These are phyloP conservation scores for Alternaria solani DNA, from an alignment of 2,329 filamentous ascomycete genomes.

Conservation along the genomic window DNA sequence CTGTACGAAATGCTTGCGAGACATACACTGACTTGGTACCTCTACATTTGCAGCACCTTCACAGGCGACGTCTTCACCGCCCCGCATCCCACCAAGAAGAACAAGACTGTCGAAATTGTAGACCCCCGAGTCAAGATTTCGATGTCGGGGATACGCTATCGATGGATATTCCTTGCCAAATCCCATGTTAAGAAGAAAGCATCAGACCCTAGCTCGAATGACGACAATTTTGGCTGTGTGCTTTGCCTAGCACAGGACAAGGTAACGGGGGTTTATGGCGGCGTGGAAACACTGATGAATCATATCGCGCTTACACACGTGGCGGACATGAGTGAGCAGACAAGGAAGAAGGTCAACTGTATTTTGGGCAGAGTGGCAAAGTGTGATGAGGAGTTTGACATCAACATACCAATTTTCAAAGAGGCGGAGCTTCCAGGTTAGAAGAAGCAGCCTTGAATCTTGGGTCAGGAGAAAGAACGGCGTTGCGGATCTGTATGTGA, in stretches of 20 bases:
- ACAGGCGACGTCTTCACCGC: conserved; percentile 37
- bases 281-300: conserved; percentile 51
- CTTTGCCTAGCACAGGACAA: conserved; percentile 46
- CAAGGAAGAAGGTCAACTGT: conserved; percentile 43
- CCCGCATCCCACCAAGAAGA: conserved; percentile 35
- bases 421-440: conserved; percentile 11
- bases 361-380: conserved; percentile 48
- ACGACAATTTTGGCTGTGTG: conserved; percentile 48
- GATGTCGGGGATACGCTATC: conserved; percentile 45
- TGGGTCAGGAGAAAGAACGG: background rate
- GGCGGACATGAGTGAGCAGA: conserved; percentile 37
- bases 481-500: background rate
- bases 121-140: conserved; percentile 39
- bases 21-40: background rate
- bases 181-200: conserved; percentile 37
- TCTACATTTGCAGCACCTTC: conserved; percentile 28
- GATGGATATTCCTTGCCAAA: conserved; percentile 53
- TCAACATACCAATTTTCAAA: conserved; percentile 44
- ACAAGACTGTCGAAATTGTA: conserved; percentile 38
- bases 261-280: conserved; percentile 47
- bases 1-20: background rate
- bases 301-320: conserved; percentile 51
- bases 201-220: conserved; percentile 10
- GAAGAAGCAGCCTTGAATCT: background rate
- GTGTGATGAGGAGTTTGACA: conserved; percentile 47